Conservation (phyloP, 75 land plant genomes). For the Pinus tabuliformis region DNA sequence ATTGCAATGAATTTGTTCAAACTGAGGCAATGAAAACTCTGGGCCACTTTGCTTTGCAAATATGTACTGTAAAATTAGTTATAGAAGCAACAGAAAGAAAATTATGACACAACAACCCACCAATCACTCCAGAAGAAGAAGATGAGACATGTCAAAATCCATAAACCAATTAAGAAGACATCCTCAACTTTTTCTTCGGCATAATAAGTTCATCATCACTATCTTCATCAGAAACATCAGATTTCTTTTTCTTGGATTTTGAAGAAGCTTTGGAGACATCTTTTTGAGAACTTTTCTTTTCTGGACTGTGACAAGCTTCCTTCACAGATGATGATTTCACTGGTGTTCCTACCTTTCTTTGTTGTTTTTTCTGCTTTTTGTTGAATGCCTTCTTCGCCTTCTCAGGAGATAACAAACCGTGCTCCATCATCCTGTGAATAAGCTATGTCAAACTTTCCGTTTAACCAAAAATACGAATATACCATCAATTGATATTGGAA, state of each 20-base stretch:
- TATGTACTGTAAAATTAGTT: neutral
- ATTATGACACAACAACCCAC: neutral
- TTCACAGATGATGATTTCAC: constrained; percentile 27
- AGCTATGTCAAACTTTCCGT: neutral
- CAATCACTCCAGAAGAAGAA: neutral
- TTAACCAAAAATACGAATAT: neutral
- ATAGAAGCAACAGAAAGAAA: neutral
- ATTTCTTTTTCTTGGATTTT: constrained; percentile 8
- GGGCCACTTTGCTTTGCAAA: neutral
- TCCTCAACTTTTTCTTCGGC: constrained; percentile 10
- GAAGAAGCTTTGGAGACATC: neutral
- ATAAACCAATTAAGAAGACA: neutral
- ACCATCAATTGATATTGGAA: neutral
- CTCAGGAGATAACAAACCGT: constrained; percentile 74
- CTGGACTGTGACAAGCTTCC: neutral
- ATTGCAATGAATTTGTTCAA: neutral
- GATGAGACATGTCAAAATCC: neutral
- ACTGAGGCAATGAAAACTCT: neutral
- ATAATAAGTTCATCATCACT: constrained; percentile 10
- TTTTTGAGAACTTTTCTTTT: neutral
- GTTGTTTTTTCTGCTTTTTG: constrained; percentile 60
- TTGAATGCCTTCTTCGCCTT: constrained; percentile 61
- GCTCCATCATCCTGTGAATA: constrained; percentile 83
- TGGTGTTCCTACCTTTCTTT: constrained; percentile 49
- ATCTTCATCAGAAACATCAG: neutral